phyloP scores from a whole-genome alignment of 192 early-diverging fungal species.

The Linnemannia schmuckeri region DNA sequence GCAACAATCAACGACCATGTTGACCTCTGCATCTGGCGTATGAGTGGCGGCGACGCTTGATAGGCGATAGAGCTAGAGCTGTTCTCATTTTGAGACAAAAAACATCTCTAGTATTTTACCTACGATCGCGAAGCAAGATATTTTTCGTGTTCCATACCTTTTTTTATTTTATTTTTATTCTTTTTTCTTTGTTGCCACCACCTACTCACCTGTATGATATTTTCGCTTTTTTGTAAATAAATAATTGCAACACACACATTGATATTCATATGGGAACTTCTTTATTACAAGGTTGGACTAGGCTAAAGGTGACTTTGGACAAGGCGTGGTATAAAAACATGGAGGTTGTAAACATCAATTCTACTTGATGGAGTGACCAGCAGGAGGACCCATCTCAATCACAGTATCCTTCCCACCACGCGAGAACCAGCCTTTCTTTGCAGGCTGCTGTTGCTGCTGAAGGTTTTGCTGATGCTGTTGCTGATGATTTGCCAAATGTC shows the following conservation, averaged over 20 bases:
- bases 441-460: not conserved
- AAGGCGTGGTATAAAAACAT: too few relatives aligned
- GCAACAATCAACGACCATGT: constrained; percentile 56
- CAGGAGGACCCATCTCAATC: not conserved
- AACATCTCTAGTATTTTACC: not conserved
- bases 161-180: not conserved
- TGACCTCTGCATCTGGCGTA: constrained; percentile 49
- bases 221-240: not conserved
- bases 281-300: not conserved
- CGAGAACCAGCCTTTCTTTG: not conserved
- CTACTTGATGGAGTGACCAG: too few relatives aligned
- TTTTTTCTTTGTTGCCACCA: not conserved
- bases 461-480: not conserved
- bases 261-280: not conserved
- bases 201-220: not conserved
- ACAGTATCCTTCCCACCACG: not conserved
- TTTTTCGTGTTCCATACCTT: not conserved
- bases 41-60: constrained; percentile 22
- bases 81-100: not conserved
- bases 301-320: not conserved
- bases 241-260: not conserved
- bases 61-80: not conserved
- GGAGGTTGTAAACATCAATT: too few relatives aligned
- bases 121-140: not conserved
- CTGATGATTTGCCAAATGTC: not conserved